phyloP scores from a whole-genome alignment of 1,139 yeast species.

The Geotrichum klebahnii region DNA sequence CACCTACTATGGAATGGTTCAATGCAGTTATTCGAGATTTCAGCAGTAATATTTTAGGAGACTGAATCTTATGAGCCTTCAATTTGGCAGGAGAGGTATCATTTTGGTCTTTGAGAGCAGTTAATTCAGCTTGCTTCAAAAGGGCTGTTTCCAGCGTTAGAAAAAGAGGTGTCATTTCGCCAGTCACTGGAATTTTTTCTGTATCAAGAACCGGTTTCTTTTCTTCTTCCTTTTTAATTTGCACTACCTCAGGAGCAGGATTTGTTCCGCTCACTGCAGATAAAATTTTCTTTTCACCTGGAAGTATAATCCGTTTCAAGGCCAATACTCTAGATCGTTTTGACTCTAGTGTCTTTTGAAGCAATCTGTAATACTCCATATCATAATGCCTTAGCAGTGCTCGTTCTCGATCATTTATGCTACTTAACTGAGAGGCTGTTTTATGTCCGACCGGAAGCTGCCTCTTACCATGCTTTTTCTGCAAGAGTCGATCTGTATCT shows the following conservation, averaged over 20 bases:
- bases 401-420: conserved; percentile 1
- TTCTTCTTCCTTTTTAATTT: background rate
- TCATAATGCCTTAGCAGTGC: background rate
- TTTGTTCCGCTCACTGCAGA: background rate
- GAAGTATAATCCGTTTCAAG: background rate
- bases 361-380: background rate
- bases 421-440: background rate
- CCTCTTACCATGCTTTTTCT: background rate
- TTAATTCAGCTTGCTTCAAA: background rate
- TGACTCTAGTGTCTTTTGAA: background rate
- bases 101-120: background rate
- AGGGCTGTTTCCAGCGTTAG: background rate
- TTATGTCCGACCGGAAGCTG: background rate
- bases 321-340: conserved; percentile 1
- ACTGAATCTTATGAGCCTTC: background rate
- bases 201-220: no score
- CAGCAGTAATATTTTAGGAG: conserved; percentile 2
- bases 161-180: no score
- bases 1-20: conserved; percentile 3
- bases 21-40: conserved; percentile 7
- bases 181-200: no score
- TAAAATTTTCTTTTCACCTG: background rate
- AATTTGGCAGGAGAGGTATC: background rate
- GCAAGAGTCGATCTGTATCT: background rate
- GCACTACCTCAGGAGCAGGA: background rate